A percentile compares a stretch with the other conserved stretches of the same genome.
Conservation (phyloP, 2,329 filamentous ascomycete species). For the Colletotrichum cereale region DNA sequence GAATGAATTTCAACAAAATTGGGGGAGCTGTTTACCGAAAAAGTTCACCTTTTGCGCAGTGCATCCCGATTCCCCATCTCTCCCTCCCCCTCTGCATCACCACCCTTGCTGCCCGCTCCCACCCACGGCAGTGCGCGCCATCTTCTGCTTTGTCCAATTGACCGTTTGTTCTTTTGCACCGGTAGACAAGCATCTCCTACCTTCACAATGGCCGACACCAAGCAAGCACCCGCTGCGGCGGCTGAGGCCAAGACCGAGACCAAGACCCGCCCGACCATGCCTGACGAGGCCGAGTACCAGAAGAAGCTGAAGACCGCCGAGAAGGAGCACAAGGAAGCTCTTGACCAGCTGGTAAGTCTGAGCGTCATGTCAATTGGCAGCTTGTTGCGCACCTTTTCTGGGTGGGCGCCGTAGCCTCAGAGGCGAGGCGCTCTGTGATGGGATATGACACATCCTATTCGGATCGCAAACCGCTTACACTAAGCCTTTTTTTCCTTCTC, state of each 20-base stretch:
- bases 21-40: slow-evolving; percentile 32
- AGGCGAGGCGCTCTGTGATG: background rate
- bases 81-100: slow-evolving; percentile 34
- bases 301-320: slow-evolving; percentile 82
- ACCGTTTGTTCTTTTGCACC: slow-evolving; percentile 14
- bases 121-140: slow-evolving; percentile 21
- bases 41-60: slow-evolving; percentile 35
- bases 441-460: background rate
- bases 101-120: slow-evolving; percentile 10
- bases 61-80: slow-evolving; percentile 38
- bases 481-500: slow-evolving; percentile 34
- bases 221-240: slow-evolving; percentile 61
- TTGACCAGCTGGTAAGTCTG: slow-evolving; percentile 66
- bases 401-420: no score
- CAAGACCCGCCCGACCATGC: slow-evolving; percentile 80
- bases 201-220: slow-evolving; percentile 62
- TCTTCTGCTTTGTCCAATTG: slow-evolving; percentile 30
- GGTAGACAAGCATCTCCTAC: slow-evolving; percentile 12
- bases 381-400: background rate
- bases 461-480: slow-evolving; percentile 23
- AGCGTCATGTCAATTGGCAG: background rate
- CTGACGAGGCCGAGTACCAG: slow-evolving; percentile 89
- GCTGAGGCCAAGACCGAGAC: slow-evolving; percentile 56
- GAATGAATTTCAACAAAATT: slow-evolving; percentile 43
- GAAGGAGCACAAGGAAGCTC: slow-evolving; percentile 84